phyloP scores from a whole-genome alignment of 2,329 filamentous ascomycete genomes.

The Talaromyces pinophilus region DNA sequence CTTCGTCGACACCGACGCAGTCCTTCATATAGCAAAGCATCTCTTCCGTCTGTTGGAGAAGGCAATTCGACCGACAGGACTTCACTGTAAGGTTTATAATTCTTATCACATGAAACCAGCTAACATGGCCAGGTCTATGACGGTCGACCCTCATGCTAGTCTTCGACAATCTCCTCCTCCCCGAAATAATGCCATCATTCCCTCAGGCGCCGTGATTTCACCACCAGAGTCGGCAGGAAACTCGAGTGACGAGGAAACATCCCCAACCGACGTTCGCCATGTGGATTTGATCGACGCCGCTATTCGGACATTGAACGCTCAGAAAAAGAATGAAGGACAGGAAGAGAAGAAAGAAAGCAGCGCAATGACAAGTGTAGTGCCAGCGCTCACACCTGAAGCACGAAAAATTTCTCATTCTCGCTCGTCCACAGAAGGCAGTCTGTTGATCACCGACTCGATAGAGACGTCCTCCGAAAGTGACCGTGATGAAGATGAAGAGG shows the following conservation, averaged over 20 bases:
- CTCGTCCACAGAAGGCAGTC: slow-evolving; percentile 56
- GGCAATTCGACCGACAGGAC: slow-evolving; percentile 24
- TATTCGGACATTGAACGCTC: slow-evolving; percentile 60
- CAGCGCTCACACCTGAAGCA: slow-evolving; percentile 18
- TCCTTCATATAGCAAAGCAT: slow-evolving; percentile 50
- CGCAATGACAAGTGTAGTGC: slow-evolving; percentile 8
- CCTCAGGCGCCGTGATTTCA: slow-evolving; percentile 81
- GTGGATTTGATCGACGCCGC: slow-evolving; percentile 68
- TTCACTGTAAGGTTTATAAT: slow-evolving; percentile 8
- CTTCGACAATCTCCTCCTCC: slow-evolving; percentile 84
- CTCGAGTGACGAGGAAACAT: slow-evolving; percentile 78
- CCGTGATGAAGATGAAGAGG: slow-evolving; percentile 59
- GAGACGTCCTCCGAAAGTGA: slow-evolving; percentile 39
- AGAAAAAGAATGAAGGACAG: slow-evolving; percentile 48
- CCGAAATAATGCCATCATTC: slow-evolving; percentile 72
- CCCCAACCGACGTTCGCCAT: slow-evolving; percentile 33
- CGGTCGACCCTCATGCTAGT: slow-evolving; percentile 55
- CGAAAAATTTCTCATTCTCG: slow-evolving; percentile 22
- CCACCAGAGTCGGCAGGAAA: slow-evolving; percentile 82
- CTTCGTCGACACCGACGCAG: slow-evolving; percentile 63
- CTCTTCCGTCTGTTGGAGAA: slow-evolving; percentile 34
- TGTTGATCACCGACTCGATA: slow-evolving; percentile 47
- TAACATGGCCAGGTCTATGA: slow-evolving; percentile 24
- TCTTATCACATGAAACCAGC: not conserved
- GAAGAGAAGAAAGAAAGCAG: slow-evolving; percentile 24